These are phyloP conservation scores for Cutaneotrichosporon cavernicola DNA, from an alignment of 1,284 basidiomycete species.

Conservation along the genomic window DNA sequence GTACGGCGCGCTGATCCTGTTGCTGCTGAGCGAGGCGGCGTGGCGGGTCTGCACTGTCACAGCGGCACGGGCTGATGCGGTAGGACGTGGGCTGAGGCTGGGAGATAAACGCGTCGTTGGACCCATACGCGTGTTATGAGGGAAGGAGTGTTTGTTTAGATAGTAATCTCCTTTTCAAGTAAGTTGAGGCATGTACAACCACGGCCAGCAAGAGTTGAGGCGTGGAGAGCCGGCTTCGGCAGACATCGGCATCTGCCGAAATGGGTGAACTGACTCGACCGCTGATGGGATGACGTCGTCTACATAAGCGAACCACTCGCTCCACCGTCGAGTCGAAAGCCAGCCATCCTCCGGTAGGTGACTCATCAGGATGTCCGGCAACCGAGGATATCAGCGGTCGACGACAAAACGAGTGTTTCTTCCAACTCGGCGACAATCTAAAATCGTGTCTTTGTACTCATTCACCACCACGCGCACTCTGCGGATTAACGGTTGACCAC, in stretches of 20 bases:
- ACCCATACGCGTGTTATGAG: background rate
- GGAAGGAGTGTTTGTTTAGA: background rate
- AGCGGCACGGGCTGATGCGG: background rate
- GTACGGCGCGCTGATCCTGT: background rate
- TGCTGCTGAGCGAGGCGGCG: background rate
- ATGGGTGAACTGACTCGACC: background rate
- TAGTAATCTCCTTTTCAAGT: background rate
- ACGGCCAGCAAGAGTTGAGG: background rate
- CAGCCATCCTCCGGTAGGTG: background rate
- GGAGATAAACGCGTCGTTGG: background rate
- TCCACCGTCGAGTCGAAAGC: background rate
- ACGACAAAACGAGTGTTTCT: background rate
- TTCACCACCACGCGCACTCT: background rate
- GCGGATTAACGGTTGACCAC: background rate
- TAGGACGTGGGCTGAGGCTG: background rate
- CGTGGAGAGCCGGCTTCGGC: background rate
- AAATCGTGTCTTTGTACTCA: too few species aligned
- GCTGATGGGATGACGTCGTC: background rate
- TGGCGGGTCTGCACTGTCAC: background rate
- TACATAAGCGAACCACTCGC: background rate
- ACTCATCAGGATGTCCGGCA: background rate
- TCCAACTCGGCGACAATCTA: background rate
- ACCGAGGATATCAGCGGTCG: too few species aligned
- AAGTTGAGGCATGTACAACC: background rate
- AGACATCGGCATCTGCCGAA: background rate